Percentiles rank a stretch among this genome's conserved stretches.
Evolutionary conservation across 805 yeast species (phyloP).

Genomic region (Ogataea allantospora): DNA sequence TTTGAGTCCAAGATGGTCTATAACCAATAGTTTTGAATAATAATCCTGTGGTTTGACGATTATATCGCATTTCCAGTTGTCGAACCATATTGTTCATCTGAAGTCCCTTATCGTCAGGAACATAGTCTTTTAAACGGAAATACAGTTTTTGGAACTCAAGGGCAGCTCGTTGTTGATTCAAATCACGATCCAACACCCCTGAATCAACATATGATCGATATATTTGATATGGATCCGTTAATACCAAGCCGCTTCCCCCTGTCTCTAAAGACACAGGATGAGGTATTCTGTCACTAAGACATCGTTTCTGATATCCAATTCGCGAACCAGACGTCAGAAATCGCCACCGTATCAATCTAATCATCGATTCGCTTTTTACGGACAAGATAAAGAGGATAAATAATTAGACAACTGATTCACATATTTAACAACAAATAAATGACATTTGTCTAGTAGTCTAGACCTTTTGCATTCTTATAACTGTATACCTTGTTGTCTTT

Average conservation of each 20-base stretch:
- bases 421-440: constrained; percentile 3
- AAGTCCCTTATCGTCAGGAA: constrained; percentile 49
- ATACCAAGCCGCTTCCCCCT: constrained; percentile 6
- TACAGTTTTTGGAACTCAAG: constrained; percentile 61
- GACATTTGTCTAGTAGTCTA: background rate
- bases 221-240: constrained; percentile 60
- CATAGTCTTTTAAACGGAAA: constrained; percentile 55
- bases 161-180: constrained; percentile 59
- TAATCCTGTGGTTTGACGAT: constrained; percentile 18
- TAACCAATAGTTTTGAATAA: constrained; percentile 30
- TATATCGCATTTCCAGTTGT: constrained; percentile 32
- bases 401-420: constrained; percentile 1
- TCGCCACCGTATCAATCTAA: background rate
- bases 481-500: constrained; percentile 65
- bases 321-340: too few species aligned
- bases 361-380: constrained; percentile 9
- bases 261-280: constrained; percentile 21
- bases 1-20: constrained; percentile 31
- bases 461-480: constrained; percentile 25
- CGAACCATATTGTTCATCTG: constrained; percentile 40
- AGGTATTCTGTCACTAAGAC: constrained; percentile 28
- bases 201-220: constrained; percentile 52
- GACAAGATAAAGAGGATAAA: constrained; percentile 7
- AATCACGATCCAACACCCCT: constrained; percentile 55
- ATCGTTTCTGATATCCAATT: too few species aligned